Evolutionary conservation across 805 yeast species (phyloP).

Genomic region (Saccharomycopsis javanensis): DNA sequence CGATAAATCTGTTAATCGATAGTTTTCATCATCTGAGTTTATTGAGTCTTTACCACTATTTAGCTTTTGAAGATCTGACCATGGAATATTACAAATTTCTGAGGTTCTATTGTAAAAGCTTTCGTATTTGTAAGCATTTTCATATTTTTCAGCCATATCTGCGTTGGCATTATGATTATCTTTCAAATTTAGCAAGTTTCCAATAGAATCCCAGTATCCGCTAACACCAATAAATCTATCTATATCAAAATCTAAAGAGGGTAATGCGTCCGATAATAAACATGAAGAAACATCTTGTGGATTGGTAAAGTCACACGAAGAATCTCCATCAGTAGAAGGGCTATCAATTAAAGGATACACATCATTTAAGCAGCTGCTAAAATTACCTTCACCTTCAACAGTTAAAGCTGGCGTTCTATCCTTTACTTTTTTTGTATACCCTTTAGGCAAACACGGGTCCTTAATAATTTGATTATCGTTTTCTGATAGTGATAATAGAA

Average conservation of each 20-base stretch:
- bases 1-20: slow-evolving; percentile 25
- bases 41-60: slow-evolving; percentile 20
- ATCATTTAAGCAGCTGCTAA: slow-evolving; percentile 35
- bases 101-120: slow-evolving; percentile 34
- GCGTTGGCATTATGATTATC: slow-evolving; percentile 17
- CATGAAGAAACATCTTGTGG: slow-evolving; percentile 35
- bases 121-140: slow-evolving; percentile 36
- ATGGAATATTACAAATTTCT: slow-evolving; percentile 37
- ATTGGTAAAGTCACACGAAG: slow-evolving; percentile 12
- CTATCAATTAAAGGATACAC: slow-evolving; percentile 34
- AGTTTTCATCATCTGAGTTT: slow-evolving; percentile 15
- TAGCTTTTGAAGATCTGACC: slow-evolving; percentile 29
- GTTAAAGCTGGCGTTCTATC: slow-evolving; percentile 19
- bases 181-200: slow-evolving; percentile 33
- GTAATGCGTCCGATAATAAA: slow-evolving; percentile 41
- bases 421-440: slow-evolving; percentile 22
- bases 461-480: slow-evolving; percentile 12
- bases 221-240: slow-evolving; percentile 55
- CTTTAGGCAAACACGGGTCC: slow-evolving; percentile 54
- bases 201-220: slow-evolving; percentile 57
- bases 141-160: slow-evolving; percentile 21
- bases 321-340: slow-evolving; percentile 13
- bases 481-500: slow-evolving; percentile 21
- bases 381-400: slow-evolving; percentile 45
- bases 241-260: slow-evolving; percentile 46